Evolutionary conservation across 306 rosid genomes (phyloP).

Genomic region (Amphicarpaea edgeworthii): DNA sequence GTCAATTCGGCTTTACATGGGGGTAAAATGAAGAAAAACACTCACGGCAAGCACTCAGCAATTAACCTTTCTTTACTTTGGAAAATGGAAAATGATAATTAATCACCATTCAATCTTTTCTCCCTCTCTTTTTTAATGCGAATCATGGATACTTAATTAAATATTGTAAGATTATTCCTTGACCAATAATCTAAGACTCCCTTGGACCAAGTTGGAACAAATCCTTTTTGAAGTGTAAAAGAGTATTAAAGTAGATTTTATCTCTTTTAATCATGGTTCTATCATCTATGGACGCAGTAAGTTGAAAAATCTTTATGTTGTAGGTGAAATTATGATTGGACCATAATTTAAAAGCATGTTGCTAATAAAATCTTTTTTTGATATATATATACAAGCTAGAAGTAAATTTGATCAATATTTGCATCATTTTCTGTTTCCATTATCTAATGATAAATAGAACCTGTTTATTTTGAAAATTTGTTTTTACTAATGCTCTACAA

Average conservation of each 20-base stretch:
- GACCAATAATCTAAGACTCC: neutral
- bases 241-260: neutral
- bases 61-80: constrained; percentile 31
- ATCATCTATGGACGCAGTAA: too few species aligned
- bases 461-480: neutral
- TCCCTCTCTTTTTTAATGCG: neutral
- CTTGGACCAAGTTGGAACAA: neutral
- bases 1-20: constrained; percentile 22
- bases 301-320: too few species aligned
- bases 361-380: neutral
- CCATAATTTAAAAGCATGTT: too few species aligned
- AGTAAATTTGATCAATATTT: neutral
- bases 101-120: neutral
- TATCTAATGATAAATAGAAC: neutral
- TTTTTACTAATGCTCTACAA: neutral
- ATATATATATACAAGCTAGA: neutral
- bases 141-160: neutral
- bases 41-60: constrained; percentile 27
- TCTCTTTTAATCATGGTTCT: neutral
- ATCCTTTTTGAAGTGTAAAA: neutral
- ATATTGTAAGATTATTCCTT: neutral
- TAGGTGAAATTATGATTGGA: too few species aligned
- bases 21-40: neutral
- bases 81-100: neutral
- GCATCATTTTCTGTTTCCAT: neutral